Percentiles rank a stretch among this genome's conserved stretches.
Evolutionary conservation across 495 filamentous ascomycete species (phyloP).

Genomic region (Neurospora discreta): DNA sequence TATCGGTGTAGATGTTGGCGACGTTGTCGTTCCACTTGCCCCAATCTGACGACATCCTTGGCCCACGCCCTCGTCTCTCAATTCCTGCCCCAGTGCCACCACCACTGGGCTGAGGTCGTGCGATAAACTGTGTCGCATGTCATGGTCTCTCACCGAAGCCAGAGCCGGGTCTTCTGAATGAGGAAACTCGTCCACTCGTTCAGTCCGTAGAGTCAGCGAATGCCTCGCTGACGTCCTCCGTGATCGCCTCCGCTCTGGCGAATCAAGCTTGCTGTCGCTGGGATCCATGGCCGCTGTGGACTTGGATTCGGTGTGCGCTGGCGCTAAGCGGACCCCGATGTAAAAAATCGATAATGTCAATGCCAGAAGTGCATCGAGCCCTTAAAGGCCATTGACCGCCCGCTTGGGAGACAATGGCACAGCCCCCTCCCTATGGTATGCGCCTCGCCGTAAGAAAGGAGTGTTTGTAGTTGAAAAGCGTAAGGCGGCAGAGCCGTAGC

Average conservation of each 20-base stretch:
- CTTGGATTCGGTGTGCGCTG: neutral
- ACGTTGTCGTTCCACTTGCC: neutral
- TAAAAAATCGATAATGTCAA: neutral
- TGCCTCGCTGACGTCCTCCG: slow-evolving; percentile 25
- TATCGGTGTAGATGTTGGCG: neutral
- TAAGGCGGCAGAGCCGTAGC: neutral
- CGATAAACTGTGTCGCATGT: neutral
- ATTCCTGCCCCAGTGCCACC: neutral
- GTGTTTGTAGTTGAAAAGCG: neutral
- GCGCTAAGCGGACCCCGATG: neutral
- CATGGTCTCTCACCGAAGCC: neutral
- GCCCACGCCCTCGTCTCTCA: neutral
- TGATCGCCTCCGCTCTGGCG: neutral
- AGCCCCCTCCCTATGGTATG: neutral
- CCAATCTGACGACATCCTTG: slow-evolving; percentile 5
- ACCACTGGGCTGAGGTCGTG: neutral
- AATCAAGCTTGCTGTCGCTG: slow-evolving; percentile 18
- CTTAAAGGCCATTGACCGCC: neutral
- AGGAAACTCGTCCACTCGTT: neutral
- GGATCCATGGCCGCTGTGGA: slow-evolving; percentile 23
- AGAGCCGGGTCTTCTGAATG: neutral
- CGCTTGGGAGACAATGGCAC: neutral
- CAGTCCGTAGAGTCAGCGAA: slow-evolving; percentile 12
- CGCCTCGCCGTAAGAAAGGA: neutral
- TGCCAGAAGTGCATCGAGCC: neutral